Evolutionary conservation across 164 flowering plant genomes (phyloP).

Genomic region (Piper betle): DNA sequence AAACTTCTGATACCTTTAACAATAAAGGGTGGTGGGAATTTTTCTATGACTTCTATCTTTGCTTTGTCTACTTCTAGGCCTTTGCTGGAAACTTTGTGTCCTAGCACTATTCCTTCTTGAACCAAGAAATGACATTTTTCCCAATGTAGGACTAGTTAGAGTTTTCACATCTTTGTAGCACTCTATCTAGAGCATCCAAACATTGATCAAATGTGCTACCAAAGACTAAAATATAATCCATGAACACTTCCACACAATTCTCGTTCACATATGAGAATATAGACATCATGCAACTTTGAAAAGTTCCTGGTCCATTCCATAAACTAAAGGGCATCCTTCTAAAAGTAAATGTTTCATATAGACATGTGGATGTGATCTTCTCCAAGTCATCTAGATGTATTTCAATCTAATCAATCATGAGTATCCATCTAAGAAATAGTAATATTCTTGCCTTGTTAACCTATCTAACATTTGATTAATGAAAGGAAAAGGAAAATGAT

Average conservation of each 20-base stretch:
- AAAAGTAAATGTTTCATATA: too few species aligned
- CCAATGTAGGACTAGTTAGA: neutral
- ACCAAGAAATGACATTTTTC: neutral
- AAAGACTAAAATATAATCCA: constrained; percentile 2
- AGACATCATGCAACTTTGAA: constrained; percentile 5
- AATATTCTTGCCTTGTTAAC: neutral
- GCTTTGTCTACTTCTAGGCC: too few species aligned
- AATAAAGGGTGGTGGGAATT: neutral
- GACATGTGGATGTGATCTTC: too few species aligned
- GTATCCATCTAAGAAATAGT: constrained; percentile 6
- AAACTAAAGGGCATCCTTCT: too few species aligned
- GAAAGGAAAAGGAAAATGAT: too few species aligned
- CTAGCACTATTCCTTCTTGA: too few species aligned
- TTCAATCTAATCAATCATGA: neutral
- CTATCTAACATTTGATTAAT: too few species aligned
- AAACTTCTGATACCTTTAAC: neutral
- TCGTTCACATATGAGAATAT: neutral
- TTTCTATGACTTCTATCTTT: too few species aligned
- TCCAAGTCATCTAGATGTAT: neutral
- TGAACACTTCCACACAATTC: neutral
- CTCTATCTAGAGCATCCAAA: neutral
- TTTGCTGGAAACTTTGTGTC: too few species aligned
- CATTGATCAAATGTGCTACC: too few species aligned
- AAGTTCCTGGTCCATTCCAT: constrained; percentile 2
- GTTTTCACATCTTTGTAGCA: constrained; percentile 1